Percentiles rank a stretch among this genome's conserved stretches.
Conservation (phyloP, 208 protist species). For the Acanthamoeba rhysodes region DNA sequence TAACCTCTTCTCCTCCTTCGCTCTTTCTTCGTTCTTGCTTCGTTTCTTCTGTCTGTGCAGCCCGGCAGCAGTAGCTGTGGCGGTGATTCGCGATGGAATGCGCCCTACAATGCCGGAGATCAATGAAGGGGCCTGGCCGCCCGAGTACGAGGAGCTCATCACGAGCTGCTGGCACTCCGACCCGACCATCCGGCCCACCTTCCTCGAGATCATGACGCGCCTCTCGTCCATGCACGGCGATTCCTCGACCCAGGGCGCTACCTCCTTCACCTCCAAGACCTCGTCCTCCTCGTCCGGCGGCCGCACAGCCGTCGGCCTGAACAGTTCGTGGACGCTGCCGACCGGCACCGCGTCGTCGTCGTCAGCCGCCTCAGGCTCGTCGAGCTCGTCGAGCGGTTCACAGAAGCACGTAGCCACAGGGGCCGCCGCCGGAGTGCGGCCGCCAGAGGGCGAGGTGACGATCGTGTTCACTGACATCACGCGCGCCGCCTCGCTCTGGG, state of each 20-base stretch:
- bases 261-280: neutral
- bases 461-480: slow-evolving; percentile 25
- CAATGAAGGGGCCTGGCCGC: neutral
- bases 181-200: neutral
- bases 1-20: no score
- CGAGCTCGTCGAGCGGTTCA: neutral
- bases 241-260: neutral
- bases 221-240: neutral
- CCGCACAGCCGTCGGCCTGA: neutral
- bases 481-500: neutral
- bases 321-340: neutral
- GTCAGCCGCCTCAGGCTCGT: neutral
- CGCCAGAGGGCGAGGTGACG: neutral
- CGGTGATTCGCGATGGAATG: neutral
- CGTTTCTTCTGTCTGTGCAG: no score
- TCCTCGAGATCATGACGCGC: neutral
- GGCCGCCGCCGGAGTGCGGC: neutral
- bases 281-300: neutral
- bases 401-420: neutral
- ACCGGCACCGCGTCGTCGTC: neutral
- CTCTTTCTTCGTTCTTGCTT: no score
- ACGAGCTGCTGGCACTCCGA: neutral
- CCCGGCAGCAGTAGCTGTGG: slow-evolving; percentile 51
- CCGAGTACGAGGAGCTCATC: neutral
- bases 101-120: neutral